phyloP scores from a whole-genome alignment of 768 basidiomycete genomes.

The Lenzites betulinus region DNA sequence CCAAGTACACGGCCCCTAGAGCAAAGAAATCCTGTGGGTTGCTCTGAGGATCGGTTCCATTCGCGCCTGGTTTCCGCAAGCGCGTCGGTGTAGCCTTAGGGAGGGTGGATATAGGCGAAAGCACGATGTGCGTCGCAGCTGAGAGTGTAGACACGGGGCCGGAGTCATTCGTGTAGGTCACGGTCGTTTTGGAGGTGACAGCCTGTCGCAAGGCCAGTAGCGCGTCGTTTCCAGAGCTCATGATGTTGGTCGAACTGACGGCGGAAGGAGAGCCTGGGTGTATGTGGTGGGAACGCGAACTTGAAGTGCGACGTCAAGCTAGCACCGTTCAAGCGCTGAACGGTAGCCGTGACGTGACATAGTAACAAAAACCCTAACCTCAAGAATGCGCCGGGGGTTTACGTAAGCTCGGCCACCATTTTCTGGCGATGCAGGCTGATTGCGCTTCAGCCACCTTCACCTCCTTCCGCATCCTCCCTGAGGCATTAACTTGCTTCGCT shows the following conservation, averaged over 20 bases:
- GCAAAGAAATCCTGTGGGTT: constrained; percentile 66
- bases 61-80: constrained; percentile 64
- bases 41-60: constrained; percentile 40
- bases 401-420: constrained; percentile 14
- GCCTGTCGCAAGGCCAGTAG: constrained; percentile 61
- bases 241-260: background rate
- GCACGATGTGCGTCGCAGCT: constrained; percentile 64
- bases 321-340: no score
- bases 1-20: constrained; percentile 81
- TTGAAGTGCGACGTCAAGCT: no score
- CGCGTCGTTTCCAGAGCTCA: constrained; percentile 41
- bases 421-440: constrained; percentile 20
- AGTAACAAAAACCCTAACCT: background rate
- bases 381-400: background rate
- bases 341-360: background rate
- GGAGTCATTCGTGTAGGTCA: constrained; percentile 49
- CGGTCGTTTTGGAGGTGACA: constrained; percentile 53
- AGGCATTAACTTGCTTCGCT: constrained; percentile 86
- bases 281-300: background rate
- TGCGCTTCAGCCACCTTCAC: constrained; percentile 16
- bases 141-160: constrained; percentile 48
- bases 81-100: constrained; percentile 78
- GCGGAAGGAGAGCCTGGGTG: background rate
- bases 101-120: constrained; percentile 53
- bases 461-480: constrained; percentile 33